Evolutionary conservation across 2,329 filamentous ascomycete genomes (phyloP).

Genomic region (Amauroascus niger): DNA sequence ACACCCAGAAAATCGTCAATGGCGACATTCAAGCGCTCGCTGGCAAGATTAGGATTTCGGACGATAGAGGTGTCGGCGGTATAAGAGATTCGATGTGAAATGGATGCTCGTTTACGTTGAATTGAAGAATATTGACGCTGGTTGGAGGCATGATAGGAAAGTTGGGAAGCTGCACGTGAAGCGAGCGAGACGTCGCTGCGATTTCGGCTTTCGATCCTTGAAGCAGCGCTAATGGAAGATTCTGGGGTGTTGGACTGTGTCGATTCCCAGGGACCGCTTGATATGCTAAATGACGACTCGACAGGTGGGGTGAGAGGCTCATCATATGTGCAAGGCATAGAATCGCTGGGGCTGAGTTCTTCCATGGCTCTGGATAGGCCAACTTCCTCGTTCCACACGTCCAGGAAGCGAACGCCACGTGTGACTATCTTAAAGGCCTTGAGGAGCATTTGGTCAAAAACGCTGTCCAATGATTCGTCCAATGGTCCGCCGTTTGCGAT

Average conservation of each 20-base stretch:
- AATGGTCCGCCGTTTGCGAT: conserved; percentile 45
- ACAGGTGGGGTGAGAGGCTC: conserved; percentile 32
- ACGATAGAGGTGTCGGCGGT: conserved; percentile 55
- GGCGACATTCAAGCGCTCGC: conserved; percentile 65
- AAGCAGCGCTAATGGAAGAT: conserved; percentile 1
- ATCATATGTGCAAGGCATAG: conserved; percentile 21
- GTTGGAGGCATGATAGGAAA: conserved; percentile 15
- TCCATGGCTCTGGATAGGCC: conserved; percentile 36
- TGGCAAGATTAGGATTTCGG: conserved; percentile 64
- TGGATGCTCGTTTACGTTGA: conserved; percentile 41
- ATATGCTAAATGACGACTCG: conserved; percentile 26
- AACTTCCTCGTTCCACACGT: conserved; percentile 60
- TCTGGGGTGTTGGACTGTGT: conserved; percentile 4
- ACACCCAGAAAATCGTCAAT: conserved; percentile 86
- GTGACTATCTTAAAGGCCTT: conserved; percentile 93
- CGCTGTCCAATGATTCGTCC: conserved; percentile 37
- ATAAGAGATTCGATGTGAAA: conserved; percentile 67
- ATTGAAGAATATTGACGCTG: conserved; percentile 26
- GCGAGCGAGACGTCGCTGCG: background rate
- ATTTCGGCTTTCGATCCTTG: background rate
- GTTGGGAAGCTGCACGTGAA: conserved; percentile 6
- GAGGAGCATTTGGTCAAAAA: conserved; percentile 85
- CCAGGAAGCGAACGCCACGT: conserved; percentile 78
- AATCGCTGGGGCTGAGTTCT: conserved; percentile 27
- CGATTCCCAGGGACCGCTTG: conserved; percentile 4